A percentile compares a stretch with the other conserved stretches of the same genome.
Evolutionary conservation across 306 rosid species (phyloP).

Genomic region (Fragaria iinumae): DNA sequence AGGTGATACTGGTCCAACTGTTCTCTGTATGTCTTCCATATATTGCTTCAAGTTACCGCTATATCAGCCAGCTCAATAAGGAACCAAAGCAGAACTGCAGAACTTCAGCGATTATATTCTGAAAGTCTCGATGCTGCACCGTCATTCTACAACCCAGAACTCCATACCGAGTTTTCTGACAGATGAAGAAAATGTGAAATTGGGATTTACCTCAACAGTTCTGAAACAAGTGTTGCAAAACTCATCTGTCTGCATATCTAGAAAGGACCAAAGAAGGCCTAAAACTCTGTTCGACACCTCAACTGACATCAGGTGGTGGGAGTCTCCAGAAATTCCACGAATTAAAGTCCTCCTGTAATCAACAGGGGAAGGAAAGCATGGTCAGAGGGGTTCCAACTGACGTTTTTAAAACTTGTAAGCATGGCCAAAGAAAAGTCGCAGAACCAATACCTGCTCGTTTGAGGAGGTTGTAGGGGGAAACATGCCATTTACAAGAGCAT

Average conservation of each 20-base stretch:
- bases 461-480: conserved; percentile 68
- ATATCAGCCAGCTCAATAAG: conserved; percentile 17
- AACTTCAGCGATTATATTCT: conserved; percentile 1
- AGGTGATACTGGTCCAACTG: conserved; percentile 16
- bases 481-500: conserved; percentile 85
- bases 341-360: conserved; percentile 84
- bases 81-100: conserved; percentile 11
- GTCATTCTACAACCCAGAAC: conserved; percentile 4
- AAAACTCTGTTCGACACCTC: conserved; percentile 24
- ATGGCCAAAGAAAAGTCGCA: neutral
- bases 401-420: neutral
- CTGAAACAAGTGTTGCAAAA: conserved; percentile 25
- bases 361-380: neutral
- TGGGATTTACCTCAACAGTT: conserved; percentile 38
- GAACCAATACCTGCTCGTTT: conserved; percentile 63
- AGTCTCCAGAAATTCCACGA: conserved; percentile 96
- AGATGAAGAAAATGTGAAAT: neutral
- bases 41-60: conserved; percentile 26
- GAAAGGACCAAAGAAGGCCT: conserved; percentile 16
- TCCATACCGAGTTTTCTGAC: neutral
- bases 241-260: conserved; percentile 27
- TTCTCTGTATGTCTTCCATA: conserved; percentile 28
- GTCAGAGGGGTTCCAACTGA: neutral
- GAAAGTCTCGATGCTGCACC: neutral
- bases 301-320: conserved; percentile 49